These are phyloP conservation scores for Leccinum uliginosum DNA, from an alignment of 768 basidiomycete genomes.

Conservation along the genomic window DNA sequence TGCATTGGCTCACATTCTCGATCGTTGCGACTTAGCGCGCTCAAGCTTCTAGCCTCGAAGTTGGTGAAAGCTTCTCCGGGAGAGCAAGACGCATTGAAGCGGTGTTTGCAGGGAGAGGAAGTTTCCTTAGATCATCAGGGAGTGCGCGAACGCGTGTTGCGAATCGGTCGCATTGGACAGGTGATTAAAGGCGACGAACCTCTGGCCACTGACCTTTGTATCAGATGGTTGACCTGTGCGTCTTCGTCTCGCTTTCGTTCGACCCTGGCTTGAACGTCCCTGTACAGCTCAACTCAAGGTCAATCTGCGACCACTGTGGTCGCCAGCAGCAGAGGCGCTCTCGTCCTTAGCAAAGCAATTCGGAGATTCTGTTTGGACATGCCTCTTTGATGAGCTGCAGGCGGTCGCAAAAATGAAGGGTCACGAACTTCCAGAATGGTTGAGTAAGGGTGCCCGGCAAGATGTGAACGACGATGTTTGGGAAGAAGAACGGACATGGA, in stretches of 20 bases:
- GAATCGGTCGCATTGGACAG: constrained; percentile 68
- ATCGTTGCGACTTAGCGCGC: constrained; percentile 54
- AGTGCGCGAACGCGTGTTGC: constrained; percentile 78
- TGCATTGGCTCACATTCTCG: constrained; percentile 73
- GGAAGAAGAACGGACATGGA: constrained; percentile 75
- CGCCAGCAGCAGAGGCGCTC: constrained; percentile 69
- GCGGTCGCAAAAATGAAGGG: constrained; percentile 17
- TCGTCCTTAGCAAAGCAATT: constrained; percentile 49
- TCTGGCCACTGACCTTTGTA: constrained; percentile 55
- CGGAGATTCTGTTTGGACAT: constrained; percentile 66
- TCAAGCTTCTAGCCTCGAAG: constrained; percentile 59
- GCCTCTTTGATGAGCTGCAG: constrained; percentile 63
- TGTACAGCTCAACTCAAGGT: constrained; percentile 82
- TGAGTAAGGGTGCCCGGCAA: constrained; percentile 21
- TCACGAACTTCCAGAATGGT: constrained; percentile 19
- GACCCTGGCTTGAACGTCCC: not conserved
- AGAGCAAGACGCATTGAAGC: constrained; percentile 51
- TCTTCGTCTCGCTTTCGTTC: constrained; percentile 1
- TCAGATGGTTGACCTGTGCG: constrained; percentile 71
- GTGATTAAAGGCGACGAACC: constrained; percentile 51
- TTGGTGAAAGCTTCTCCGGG: constrained; percentile 42
- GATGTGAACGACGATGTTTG: constrained; percentile 31
- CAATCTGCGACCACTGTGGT: constrained; percentile 88
- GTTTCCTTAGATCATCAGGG: constrained; percentile 74
- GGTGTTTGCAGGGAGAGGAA: constrained; percentile 77